phyloP scores from a whole-genome alignment of 495 filamentous ascomycete genomes.

The Lophium mytilinum region DNA sequence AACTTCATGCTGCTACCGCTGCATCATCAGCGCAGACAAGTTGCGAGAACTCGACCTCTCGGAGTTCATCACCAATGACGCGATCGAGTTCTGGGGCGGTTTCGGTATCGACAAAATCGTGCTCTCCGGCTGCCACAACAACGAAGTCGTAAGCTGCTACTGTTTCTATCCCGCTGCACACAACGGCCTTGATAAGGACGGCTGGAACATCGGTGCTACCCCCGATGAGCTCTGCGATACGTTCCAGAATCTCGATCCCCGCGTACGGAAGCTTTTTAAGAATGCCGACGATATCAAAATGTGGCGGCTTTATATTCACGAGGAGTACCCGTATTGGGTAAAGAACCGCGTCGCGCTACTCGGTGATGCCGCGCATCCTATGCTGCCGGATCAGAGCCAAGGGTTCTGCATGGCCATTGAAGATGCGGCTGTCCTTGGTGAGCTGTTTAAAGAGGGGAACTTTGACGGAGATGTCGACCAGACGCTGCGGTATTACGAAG shows the following conservation, averaged over 20 bases:
- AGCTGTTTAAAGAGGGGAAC: constrained; percentile 39
- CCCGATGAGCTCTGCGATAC: constrained; percentile 11
- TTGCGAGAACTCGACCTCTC: too few relatives aligned
- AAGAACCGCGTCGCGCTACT: constrained; percentile 37
- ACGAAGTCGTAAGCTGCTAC: constrained; percentile 27
- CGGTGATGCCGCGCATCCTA: constrained; percentile 39
- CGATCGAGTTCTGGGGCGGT: constrained; percentile 31
- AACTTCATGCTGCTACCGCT: constrained; percentile 40
- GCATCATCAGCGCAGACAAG: constrained; percentile 26
- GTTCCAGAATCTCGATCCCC: constrained; percentile 21
- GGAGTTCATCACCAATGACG: not conserved
- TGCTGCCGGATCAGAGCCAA: constrained; percentile 45
- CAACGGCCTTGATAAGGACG: too few relatives aligned
- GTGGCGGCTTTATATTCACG: constrained; percentile 40
- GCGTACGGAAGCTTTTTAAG: constrained; percentile 10
- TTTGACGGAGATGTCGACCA: constrained; percentile 38
- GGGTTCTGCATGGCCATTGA: constrained; percentile 46
- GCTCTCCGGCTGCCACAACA: constrained; percentile 23
- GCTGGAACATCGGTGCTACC: not conserved
- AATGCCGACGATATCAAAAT: constrained; percentile 36
- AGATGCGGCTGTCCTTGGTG: constrained; percentile 42
- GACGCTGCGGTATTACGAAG: constrained; percentile 38
- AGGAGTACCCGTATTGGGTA: constrained; percentile 40
- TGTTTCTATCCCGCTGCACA: constrained; percentile 27
- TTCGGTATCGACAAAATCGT: constrained; percentile 19